phyloP scores from a whole-genome alignment of 345 rosid species.

The Bruguiera parviflora region DNA sequence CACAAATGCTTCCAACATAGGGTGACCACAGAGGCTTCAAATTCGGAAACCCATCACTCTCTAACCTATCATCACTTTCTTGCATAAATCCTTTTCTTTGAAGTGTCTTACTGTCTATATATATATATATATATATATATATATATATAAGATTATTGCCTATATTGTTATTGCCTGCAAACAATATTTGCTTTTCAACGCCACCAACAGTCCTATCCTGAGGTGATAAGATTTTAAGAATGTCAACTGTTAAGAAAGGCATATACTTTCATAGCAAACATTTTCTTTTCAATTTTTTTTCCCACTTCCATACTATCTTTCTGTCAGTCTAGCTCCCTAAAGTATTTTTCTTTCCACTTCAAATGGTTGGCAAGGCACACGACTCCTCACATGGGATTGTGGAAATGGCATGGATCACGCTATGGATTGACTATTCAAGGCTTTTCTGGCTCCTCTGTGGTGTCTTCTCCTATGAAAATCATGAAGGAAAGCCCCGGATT shows the following conservation, averaged over 20 bases:
- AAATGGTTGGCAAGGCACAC: conserved; percentile 21
- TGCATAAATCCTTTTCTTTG: neutral
- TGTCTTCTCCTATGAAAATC: conserved; percentile 40
- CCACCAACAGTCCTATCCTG: neutral
- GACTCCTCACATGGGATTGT: conserved; percentile 22
- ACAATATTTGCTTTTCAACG: neutral
- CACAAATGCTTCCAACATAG: conserved; percentile 26
- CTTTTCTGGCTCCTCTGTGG: conserved; percentile 34
- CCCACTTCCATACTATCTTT: neutral
- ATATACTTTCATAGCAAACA: neutral
- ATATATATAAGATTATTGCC: neutral
- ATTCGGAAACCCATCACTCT: conserved; percentile 14
- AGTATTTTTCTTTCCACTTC: neutral
- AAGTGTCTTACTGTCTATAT: neutral
- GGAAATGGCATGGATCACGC: conserved; percentile 34
- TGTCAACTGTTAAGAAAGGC: neutral
- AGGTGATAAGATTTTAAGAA: neutral
- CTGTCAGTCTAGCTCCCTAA: neutral
- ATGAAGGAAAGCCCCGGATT: conserved; percentile 38
- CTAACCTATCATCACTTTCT: neutral
- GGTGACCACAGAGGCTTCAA: conserved; percentile 32
- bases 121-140: neutral
- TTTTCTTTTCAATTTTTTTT: neutral
- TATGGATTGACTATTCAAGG: conserved; percentile 30
- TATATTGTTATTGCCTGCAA: neutral